phyloP scores from a whole-genome alignment of 1,284 basidiomycete genomes.

The Neolentinus lepideus region DNA sequence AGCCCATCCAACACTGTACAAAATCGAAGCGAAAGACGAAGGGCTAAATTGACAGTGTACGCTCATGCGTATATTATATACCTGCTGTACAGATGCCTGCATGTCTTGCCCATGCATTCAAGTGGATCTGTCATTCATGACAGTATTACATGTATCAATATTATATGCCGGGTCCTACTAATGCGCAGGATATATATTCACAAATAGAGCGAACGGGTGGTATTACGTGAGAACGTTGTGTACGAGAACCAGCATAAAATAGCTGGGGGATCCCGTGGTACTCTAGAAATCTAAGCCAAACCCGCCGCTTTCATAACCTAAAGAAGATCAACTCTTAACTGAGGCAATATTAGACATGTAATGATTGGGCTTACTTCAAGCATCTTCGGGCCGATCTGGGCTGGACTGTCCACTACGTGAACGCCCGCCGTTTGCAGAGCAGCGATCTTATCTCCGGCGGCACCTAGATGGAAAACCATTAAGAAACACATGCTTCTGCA shows the following conservation, averaged over 20 bases:
- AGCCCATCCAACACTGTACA: neutral
- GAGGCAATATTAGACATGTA: neutral
- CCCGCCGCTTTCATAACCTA: constrained; percentile 85
- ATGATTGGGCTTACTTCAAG: constrained; percentile 52
- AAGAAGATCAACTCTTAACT: constrained; percentile 7
- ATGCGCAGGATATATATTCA: neutral
- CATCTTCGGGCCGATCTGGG: constrained; percentile 86
- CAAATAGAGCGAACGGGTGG: neutral
- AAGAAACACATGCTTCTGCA: neutral
- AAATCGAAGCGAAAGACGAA: neutral
- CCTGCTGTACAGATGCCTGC: too few relatives aligned
- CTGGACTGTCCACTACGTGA: constrained; percentile 94
- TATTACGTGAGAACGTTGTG: neutral
- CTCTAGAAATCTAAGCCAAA: constrained; percentile 44
- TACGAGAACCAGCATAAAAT: constrained; percentile 12
- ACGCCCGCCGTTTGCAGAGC: constrained; percentile 94
- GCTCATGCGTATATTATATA: too few relatives aligned
- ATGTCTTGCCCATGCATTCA: too few relatives aligned
- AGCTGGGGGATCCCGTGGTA: constrained; percentile 9
- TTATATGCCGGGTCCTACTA: neutral
- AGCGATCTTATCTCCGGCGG: constrained; percentile 91
- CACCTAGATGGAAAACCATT: constrained; percentile 38
- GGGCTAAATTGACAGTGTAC: neutral
- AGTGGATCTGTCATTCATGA: neutral
- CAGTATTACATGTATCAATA: neutral